Conservation (phyloP, 805 yeast species). For the Wickerhamiella parazyma region DNA sequence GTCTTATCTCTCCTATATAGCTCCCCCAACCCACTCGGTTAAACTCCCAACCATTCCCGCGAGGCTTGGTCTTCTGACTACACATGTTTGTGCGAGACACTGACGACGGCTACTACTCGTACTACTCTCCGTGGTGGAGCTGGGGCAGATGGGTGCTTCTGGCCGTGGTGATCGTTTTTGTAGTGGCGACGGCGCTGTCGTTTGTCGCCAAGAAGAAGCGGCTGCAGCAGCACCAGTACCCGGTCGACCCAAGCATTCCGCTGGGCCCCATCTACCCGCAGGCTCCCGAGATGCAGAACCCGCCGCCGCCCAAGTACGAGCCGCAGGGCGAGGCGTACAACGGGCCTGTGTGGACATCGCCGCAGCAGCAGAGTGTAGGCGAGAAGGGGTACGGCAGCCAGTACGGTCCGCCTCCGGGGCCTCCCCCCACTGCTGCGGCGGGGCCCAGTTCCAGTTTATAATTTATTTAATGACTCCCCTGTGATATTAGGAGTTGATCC, state of each 20-base stretch:
- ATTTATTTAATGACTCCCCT: too few species aligned
- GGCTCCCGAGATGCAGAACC: not conserved
- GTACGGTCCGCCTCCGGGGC: conserved; percentile 4
- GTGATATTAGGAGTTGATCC: too few species aligned
- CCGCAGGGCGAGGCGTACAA: conserved; percentile 3
- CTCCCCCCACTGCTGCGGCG: not conserved
- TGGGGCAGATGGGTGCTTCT: conserved; percentile 8
- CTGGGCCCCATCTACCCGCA: conserved; percentile 5
- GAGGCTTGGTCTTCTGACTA: not conserved
- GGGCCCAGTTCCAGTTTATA: not conserved
- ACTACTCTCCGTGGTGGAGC: conserved; percentile 4
- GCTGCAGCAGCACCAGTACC: not conserved
- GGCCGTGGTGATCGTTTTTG: conserved; percentile 2
- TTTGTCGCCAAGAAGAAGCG: not conserved
- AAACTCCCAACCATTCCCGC: too few species aligned
- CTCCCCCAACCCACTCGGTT: too few species aligned
- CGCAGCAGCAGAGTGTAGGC: conserved; percentile 1
- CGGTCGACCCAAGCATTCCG: not conserved
- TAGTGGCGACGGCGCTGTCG: not conserved
- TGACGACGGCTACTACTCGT: not conserved
- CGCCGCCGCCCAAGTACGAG: conserved; percentile 6
- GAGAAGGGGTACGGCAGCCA: conserved; percentile 2
- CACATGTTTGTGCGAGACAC: not conserved
- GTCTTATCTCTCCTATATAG: too few species aligned
- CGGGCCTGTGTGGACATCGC: conserved; percentile 3